These are phyloP conservation scores for Blastomyces gilchristii DNA, from an alignment of 2,329 filamentous ascomycete species.

Conservation along the genomic window DNA sequence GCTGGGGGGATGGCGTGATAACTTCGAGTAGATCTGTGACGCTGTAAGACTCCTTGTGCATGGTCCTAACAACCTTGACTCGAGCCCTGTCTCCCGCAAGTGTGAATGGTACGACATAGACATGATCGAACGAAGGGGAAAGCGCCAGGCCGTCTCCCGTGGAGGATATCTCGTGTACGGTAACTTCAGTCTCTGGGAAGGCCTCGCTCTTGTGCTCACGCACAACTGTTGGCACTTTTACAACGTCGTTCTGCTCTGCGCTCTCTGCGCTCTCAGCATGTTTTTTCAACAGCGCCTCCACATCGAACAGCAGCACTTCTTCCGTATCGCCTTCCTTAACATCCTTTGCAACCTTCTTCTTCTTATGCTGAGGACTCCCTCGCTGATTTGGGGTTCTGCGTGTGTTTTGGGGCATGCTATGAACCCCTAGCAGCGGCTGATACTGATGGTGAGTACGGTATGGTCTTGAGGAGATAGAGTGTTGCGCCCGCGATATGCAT, in stretches of 20 bases:
- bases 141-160: conserved; percentile 83
- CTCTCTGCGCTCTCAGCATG: conserved; percentile 18
- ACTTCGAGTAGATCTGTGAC: conserved; percentile 75
- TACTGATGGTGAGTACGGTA: conserved; percentile 2
- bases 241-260: conserved; percentile 20
- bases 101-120: conserved; percentile 83
- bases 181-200: conserved; percentile 68
- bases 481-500: conserved; percentile 14
- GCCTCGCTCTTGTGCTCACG: conserved; percentile 46
- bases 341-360: conserved; percentile 41
- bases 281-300: conserved; percentile 38
- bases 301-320: conserved; percentile 56
- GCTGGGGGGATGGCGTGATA: conserved; percentile 58
- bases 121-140: conserved; percentile 51
- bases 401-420: conserved; percentile 21
- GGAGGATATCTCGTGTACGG: conserved; percentile 73
- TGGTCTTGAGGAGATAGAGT: conserved; percentile 12
- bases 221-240: conserved; percentile 18
- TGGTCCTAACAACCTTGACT: conserved; percentile 68
- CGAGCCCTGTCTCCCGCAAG: conserved; percentile 73
- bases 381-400: conserved; percentile 18
- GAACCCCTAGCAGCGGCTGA: neutral
- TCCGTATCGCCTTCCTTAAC: conserved; percentile 54
- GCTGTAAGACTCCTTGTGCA: conserved; percentile 55
- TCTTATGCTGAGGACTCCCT: conserved; percentile 14